Evolutionary conservation across 148 eudicot species (phyloP).

Genomic region (Rhododendron griersonianum): DNA sequence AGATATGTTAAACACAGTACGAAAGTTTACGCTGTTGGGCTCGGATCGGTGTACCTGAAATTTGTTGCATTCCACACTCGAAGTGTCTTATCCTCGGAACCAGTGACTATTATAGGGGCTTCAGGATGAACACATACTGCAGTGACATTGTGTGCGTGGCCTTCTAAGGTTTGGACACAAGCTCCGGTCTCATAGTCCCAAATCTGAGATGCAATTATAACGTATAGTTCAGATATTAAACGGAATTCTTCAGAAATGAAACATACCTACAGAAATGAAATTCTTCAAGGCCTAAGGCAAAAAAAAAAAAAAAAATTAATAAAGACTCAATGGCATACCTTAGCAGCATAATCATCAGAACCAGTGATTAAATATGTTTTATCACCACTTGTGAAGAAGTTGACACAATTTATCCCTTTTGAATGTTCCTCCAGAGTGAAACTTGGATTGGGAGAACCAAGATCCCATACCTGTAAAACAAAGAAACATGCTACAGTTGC

Average conservation of each 20-base stretch:
- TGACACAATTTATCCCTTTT: slow-evolving; percentile 72
- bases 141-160: slow-evolving; percentile 79
- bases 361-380: slow-evolving; percentile 60
- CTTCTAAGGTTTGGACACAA: slow-evolving; percentile 75
- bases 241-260: too few species aligned
- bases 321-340: slow-evolving; percentile 26
- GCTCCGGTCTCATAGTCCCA: slow-evolving; percentile 74
- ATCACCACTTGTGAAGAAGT: slow-evolving; percentile 49
- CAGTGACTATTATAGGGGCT: slow-evolving; percentile 66
- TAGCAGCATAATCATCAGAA: slow-evolving; percentile 65
- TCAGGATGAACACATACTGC: slow-evolving; percentile 68
- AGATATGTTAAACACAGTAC: not conserved
- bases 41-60: slow-evolving; percentile 30
- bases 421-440: slow-evolving; percentile 57
- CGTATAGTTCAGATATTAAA: not conserved
- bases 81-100: slow-evolving; percentile 78
- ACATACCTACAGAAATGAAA: not conserved
- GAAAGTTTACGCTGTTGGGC: not conserved
- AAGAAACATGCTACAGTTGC: not conserved
- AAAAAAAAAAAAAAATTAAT: not conserved
- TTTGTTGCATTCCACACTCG: slow-evolving; percentile 68
- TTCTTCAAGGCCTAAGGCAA: not conserved
- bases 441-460: slow-evolving; percentile 52
- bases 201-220: slow-evolving; percentile 33
- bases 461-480: slow-evolving; percentile 56